phyloP scores from a whole-genome alignment of 2,329 filamentous ascomycete species.

The Zelopaecilomyces penicillatus region DNA sequence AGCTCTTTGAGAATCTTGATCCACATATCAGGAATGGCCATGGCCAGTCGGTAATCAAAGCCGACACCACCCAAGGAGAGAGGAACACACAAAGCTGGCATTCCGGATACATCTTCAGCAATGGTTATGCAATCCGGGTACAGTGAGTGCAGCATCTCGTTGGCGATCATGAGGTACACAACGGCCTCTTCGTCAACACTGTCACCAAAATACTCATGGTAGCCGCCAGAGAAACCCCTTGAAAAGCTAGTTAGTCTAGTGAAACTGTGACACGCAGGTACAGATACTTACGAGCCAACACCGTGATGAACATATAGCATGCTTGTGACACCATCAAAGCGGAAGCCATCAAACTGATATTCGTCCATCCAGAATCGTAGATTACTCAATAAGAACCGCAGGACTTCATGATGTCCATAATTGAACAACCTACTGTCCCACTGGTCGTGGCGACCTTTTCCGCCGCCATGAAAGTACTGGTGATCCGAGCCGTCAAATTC shows the following conservation, averaged over 20 bases:
- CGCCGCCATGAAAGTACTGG: conserved; percentile 87
- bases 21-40: conserved; percentile 98
- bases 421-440: conserved; percentile 98
- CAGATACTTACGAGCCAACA: conserved; percentile 73
- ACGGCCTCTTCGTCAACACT: conserved; percentile 88
- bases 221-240: conserved; percentile 91
- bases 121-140: conserved; percentile 86
- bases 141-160: conserved; percentile 86
- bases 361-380: conserved; percentile 99
- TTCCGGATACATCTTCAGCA: conserved; percentile 94
- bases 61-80: conserved; percentile 83
- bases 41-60: conserved; percentile 94
- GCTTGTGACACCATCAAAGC: conserved; percentile 95
- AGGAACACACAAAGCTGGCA: conserved; percentile 90
- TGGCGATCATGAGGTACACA: conserved; percentile 91
- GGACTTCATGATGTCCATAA: conserved; percentile 87
- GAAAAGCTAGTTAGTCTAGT: conserved; percentile 5
- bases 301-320: conserved; percentile 97
- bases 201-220: conserved; percentile 93
- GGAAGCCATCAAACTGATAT: conserved; percentile 92
- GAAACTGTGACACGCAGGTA: neutral
- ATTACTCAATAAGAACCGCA: conserved; percentile 94
- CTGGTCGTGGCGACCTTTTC: conserved; percentile 76
- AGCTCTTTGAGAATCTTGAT: conserved; percentile 97
- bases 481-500: conserved; percentile 93